Evolutionary conservation across 2,329 filamentous ascomycete species (phyloP), one percentile per base, ranked within the genome.

Genomic region (Fusarium burgessii): DNA sequence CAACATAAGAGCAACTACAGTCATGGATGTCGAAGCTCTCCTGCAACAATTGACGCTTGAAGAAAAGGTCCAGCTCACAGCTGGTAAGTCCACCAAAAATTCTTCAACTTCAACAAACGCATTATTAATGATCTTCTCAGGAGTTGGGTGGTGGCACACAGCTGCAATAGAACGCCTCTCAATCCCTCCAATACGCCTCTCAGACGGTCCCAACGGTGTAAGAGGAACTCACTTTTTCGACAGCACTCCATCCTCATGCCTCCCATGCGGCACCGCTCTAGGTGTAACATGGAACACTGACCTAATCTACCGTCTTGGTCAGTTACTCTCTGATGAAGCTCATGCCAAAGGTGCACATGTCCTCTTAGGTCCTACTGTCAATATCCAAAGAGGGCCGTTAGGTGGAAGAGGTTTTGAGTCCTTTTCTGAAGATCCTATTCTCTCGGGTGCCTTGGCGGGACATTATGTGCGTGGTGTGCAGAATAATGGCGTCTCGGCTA

Each of bases 201-300:
- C 72, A 12, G 72, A 74, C 32, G 72, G 72, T 9, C 72, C 72
- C 38, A 74, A 74, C 29, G 72, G 72, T 4, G 66, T 74, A 4
- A 47, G 72, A 14, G 72, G 72, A 27, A 74, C 72, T 27, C 66
- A 62, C 10, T 74, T 74, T 57, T 74, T 74, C 43, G 69, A 74
- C 45, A 74, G 72, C 58, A 72, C 66, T 8, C 72, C 71, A 15
- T 72, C 72, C 13, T 70, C 72, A 4, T 74, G 72, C 9, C 60
- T 74, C 0, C 72, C 72, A 9, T 74, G 72, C 23, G 72, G 71
- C 13, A 74, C 71, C 25, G 62, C 65, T 2, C 46, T 68, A 3
- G 42, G 58, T 10, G 52, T 52, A 27, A 61, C 41, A 10, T 61
- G 52, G 52, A 35, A 35, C 12, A 61, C 58, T 15, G 27, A 58